phyloP scores from a whole-genome alignment of 2,329 filamentous ascomycete species.

The Fusarium vanettenii region DNA sequence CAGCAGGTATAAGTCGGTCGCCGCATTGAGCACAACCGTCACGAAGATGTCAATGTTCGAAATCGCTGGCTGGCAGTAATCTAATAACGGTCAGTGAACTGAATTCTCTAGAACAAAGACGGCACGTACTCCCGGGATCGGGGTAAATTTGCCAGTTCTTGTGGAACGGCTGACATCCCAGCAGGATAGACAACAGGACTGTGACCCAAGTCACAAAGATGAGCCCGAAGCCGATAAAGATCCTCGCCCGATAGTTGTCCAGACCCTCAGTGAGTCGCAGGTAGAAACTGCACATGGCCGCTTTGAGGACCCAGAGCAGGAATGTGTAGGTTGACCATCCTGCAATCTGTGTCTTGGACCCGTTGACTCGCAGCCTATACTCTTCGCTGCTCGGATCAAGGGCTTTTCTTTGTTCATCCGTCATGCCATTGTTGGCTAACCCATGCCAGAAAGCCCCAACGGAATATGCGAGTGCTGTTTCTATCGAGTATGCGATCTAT shows the following conservation, averaged over 20 bases:
- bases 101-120: neutral
- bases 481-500: constrained; percentile 61
- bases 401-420: constrained; percentile 55
- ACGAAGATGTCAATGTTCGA: constrained; percentile 61
- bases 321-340: constrained; percentile 64
- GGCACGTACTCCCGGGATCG: constrained; percentile 62
- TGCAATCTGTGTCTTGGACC: constrained; percentile 64
- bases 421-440: constrained; percentile 66
- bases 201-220: constrained; percentile 60
- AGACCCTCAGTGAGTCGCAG: constrained; percentile 56
- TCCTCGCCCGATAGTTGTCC: constrained; percentile 28
- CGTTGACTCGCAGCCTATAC: constrained; percentile 50
- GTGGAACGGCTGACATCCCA: constrained; percentile 61
- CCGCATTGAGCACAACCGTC: constrained; percentile 60
- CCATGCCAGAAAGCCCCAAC: constrained; percentile 58
- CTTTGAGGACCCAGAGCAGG: constrained; percentile 63
- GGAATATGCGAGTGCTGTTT: constrained; percentile 60
- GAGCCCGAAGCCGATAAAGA: constrained; percentile 60
- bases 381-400: constrained; percentile 57
- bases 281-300: constrained; percentile 65
- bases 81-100: constrained; percentile 42
- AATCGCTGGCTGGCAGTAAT: constrained; percentile 59
- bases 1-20: constrained; percentile 67
- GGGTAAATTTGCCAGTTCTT: constrained; percentile 69
- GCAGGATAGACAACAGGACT: constrained; percentile 59